These are phyloP conservation scores for Pterulicium gracile DNA, from an alignment of 1,284 basidiomycete species.

Conservation along the genomic window DNA sequence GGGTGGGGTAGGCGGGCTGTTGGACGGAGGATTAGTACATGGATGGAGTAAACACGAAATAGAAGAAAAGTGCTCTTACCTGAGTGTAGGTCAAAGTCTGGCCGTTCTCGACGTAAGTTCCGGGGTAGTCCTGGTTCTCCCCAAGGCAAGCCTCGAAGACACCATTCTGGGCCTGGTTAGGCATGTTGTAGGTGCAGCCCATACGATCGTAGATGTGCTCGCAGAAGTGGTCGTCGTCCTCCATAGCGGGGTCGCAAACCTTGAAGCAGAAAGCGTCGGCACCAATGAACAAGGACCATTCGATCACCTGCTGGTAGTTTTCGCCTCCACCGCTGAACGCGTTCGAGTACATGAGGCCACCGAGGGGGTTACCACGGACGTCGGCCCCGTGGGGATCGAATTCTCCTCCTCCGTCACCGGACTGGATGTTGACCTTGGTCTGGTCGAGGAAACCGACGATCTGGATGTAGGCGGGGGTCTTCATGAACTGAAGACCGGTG, in stretches of 20 bases:
- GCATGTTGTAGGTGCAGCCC: constrained; percentile 61
- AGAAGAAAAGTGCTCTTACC: constrained; percentile 19
- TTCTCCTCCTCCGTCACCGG: constrained; percentile 57
- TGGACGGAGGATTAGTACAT: neutral
- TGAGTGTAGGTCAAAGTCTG: constrained; percentile 41
- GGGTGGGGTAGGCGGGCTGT: constrained; percentile 41
- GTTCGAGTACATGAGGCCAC: constrained; percentile 52
- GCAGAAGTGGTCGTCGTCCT: constrained; percentile 43
- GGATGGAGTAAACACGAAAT: neutral
- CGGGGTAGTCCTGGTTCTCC: constrained; percentile 51
- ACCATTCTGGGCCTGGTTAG: constrained; percentile 42
- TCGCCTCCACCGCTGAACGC: constrained; percentile 30
- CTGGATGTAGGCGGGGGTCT: constrained; percentile 52
- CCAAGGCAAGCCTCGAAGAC: constrained; percentile 49
- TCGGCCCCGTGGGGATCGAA: constrained; percentile 61
- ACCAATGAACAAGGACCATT: constrained; percentile 66
- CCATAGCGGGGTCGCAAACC: constrained; percentile 45
- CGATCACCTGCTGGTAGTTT: constrained; percentile 36
- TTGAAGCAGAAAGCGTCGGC: constrained; percentile 42
- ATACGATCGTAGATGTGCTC: constrained; percentile 57
- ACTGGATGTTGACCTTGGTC: constrained; percentile 38
- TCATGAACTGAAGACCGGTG: constrained; percentile 41
- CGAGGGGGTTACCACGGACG: constrained; percentile 53
- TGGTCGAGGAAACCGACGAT: constrained; percentile 58
- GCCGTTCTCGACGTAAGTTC: constrained; percentile 39